Conservation (phyloP, 2,329 filamentous ascomycete genomes). For the Ceratocystis cubensis region DNA sequence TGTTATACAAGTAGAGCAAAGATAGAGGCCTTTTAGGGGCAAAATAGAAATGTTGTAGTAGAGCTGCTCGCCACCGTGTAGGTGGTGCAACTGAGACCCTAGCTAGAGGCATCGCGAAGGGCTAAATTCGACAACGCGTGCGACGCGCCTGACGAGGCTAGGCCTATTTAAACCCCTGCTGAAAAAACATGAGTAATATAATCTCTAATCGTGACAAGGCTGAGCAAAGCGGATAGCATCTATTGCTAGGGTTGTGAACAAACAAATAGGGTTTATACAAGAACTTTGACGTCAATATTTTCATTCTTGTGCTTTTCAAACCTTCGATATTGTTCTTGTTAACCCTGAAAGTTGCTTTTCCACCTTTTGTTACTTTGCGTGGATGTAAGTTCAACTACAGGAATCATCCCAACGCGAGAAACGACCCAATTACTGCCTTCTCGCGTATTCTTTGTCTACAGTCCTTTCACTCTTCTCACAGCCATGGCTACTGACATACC, state of each 20-base stretch:
- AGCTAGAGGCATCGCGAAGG: background rate
- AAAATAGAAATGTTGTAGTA: background rate
- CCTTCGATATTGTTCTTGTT: background rate
- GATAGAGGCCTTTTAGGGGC: background rate
- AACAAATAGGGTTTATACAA: background rate
- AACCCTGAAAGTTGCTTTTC: background rate
- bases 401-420: background rate
- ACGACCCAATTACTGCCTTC: too few relatives aligned
- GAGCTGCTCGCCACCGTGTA: background rate
- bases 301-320: background rate
- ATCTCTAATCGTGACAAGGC: background rate
- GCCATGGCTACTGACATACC: background rate
- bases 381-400: background rate
- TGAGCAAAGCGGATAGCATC: background rate
- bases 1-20: background rate
- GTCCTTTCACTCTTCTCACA: background rate
- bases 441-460: background rate
- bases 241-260: background rate
- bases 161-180: constrained; percentile 7
- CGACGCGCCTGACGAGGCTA: constrained; percentile 13
- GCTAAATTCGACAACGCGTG: constrained; percentile 4
- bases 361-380: background rate
- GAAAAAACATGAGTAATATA: background rate
- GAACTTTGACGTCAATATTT: background rate
- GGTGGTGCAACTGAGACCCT: background rate